phyloP scores from a whole-genome alignment of 345 rosid species.

The Eutrema heterophyllum region DNA sequence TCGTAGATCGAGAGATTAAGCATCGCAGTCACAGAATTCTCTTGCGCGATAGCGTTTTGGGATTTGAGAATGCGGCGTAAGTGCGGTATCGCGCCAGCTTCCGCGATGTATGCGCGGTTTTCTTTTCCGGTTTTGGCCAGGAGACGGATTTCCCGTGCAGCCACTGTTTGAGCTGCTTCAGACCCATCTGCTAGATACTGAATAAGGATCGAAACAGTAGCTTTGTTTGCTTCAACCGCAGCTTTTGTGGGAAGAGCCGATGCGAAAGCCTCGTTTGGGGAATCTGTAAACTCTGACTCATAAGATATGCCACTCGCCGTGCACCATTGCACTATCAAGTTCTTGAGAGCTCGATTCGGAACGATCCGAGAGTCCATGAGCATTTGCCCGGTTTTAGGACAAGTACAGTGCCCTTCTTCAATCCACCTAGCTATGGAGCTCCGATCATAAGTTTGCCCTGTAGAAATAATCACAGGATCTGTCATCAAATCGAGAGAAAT shows the following conservation, averaged over 20 bases:
- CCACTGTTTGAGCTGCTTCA: slow-evolving; percentile 56
- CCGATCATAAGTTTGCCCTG: slow-evolving; percentile 92
- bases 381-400: slow-evolving; percentile 89
- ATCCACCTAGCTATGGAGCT: slow-evolving; percentile 84
- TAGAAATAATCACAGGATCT: slow-evolving; percentile 85
- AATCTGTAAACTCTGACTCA: slow-evolving; percentile 50
- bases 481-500: slow-evolving; percentile 85
- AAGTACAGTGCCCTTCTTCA: slow-evolving; percentile 82
- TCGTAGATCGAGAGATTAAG: slow-evolving; percentile 84
- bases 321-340: slow-evolving; percentile 83
- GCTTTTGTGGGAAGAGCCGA: slow-evolving; percentile 65
- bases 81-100: slow-evolving; percentile 87
- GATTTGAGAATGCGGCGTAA: slow-evolving; percentile 59
- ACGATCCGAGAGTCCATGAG: slow-evolving; percentile 58
- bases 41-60: slow-evolving; percentile 60
- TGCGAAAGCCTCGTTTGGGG: slow-evolving; percentile 49
- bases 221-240: slow-evolving; percentile 74
- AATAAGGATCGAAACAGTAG: slow-evolving; percentile 67
- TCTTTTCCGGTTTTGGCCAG: slow-evolving; percentile 87
- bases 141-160: slow-evolving; percentile 76
- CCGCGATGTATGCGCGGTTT: slow-evolving; percentile 79
- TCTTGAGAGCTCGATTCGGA: slow-evolving; percentile 81
- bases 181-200: slow-evolving; percentile 61
- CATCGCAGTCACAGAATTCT: slow-evolving; percentile 89
- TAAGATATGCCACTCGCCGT: slow-evolving; percentile 60